Evolutionary conservation across 371 early-diverging fungal species (phyloP).

Genomic region (Mortierella sp.): DNA sequence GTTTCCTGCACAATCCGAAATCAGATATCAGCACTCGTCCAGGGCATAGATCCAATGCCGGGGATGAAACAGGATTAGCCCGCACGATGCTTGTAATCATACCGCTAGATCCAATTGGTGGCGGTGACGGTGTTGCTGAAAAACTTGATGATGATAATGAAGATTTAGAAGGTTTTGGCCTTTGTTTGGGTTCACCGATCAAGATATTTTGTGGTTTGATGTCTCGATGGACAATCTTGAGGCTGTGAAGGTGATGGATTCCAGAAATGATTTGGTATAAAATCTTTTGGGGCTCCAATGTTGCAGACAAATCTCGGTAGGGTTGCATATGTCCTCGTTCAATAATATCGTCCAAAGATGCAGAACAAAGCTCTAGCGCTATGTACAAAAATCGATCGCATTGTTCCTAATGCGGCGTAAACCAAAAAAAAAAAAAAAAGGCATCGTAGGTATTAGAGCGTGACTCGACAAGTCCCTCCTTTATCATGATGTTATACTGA

Average conservation of each 20-base stretch:
- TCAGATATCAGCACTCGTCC: conserved; percentile 94
- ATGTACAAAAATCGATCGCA: conserved; percentile 94
- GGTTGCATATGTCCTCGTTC: conserved; percentile 59
- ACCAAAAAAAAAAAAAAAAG: conserved; percentile 7
- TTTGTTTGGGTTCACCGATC: conserved; percentile 71
- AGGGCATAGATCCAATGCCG: conserved; percentile 40
- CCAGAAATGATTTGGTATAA: conserved; percentile 87
- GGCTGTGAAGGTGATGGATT: conserved; percentile 87
- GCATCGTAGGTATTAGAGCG: neutral
- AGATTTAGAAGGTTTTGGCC: conserved; percentile 49
- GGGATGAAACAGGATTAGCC: conserved; percentile 24
- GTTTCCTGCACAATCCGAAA: conserved; percentile 96
- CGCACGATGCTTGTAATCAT: conserved; percentile 56
- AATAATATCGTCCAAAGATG: conserved; percentile 76
- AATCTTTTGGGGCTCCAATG: conserved; percentile 64
- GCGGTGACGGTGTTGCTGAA: conserved; percentile 20
- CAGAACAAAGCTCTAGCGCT: conserved; percentile 92
- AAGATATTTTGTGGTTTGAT: conserved; percentile 96
- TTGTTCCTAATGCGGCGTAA: conserved; percentile 70
- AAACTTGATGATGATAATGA: conserved; percentile 8
- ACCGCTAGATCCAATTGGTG: conserved; percentile 42
- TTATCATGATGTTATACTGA: neutral
- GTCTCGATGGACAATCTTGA: conserved; percentile 97
- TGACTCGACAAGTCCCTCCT: too few relatives aligned
- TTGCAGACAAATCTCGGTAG: conserved; percentile 52